Evolutionary conservation across 805 yeast species (phyloP), one percentile per base, ranked within the genome.

Genomic region (Dipodascus albidus): DNA sequence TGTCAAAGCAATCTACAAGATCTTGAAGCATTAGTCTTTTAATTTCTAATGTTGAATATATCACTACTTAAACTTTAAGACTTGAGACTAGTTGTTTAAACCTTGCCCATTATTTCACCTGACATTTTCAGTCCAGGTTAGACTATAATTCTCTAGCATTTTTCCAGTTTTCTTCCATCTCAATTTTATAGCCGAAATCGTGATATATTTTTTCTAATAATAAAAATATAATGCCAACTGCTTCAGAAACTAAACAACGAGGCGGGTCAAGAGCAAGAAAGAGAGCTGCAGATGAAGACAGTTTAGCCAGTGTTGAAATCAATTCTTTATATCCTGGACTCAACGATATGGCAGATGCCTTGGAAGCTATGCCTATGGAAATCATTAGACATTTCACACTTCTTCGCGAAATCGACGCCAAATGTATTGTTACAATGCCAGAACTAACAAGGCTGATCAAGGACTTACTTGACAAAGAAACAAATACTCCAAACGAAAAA

Each of bases 351-450:
- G 75, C 87, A 48, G 99, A 93, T 70, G 90, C 89, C 0, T 78
- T 91, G 51, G 95, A 89, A 64, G 96, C 96, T 22, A 74, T 89
- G 57, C 99, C 99, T 0, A 64, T 76, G 53, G 96, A 88, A 59
- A 74, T 87, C 44, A 79, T 89, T 50, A 79, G 90, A 52, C 91
- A 90, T 64, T 81, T 89, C 67, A 93, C 98, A 1, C 71, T 88
- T 15, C 72, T 93, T 58, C 87, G 88, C 63, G 99, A 93, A 64
- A 89, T 93, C 52, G 97, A 90, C 64, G 97, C 98, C 56, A 91
- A 91, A 67, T 87, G 96, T 66, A 85, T 85, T 35, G 76, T 79
- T 56, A 75, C 87, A 0, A 74, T 83, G 8, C 96, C 96, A 0
- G 72, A 74, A 58, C 74, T 91, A 55, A 79, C 80, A 52, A 66